A percentile compares a stretch with the other conserved stretches of the same genome.
These are phyloP conservation scores for Microthlaspi erraticum DNA, from an alignment of 345 rosid species.

Conservation along the genomic window DNA sequence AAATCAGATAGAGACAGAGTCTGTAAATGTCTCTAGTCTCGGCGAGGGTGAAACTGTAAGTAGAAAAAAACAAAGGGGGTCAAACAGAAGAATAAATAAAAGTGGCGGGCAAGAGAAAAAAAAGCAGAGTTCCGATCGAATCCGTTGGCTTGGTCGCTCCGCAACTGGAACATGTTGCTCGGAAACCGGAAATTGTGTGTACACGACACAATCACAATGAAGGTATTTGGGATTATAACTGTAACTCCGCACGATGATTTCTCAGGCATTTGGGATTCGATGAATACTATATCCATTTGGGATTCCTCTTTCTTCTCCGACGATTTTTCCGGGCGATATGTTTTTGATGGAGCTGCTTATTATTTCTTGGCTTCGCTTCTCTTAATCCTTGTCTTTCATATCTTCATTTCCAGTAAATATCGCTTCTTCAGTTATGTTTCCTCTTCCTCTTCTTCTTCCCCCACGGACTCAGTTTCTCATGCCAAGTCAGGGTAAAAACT, in stretches of 20 bases:
- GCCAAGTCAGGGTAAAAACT: constrained; percentile 29
- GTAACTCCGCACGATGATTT: too few relatives aligned
- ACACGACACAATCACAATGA: constrained; percentile 9
- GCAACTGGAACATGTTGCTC: constrained; percentile 11
- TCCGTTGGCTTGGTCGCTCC: constrained; percentile 20
- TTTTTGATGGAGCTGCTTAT: not conserved
- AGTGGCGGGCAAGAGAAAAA: not conserved
- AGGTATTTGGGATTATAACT: too few relatives aligned
- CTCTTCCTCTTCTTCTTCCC: constrained; percentile 21
- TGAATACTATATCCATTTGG: constrained; percentile 3
- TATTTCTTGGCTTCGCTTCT: constrained; percentile 26
- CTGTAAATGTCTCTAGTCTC: too few relatives aligned
- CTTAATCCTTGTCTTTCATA: constrained; percentile 27
- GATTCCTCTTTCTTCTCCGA: constrained; percentile 20
- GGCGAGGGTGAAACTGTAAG: not conserved
- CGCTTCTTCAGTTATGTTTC: constrained; percentile 14
- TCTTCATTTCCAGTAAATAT: constrained; percentile 22
- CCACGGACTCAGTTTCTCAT: constrained; percentile 21
- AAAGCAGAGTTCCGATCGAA: constrained; percentile 19
- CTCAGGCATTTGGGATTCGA: constrained; percentile 23
- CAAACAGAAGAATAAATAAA: not conserved
- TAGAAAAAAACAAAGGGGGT: not conserved
- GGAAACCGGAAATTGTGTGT: not conserved
- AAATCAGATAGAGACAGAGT: not conserved
- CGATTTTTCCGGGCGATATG: not conserved